Evolutionary conservation across 78 protist genomes (phyloP), one percentile per base, ranked within the genome.

Genomic region (Mantamonas sphyraenae): DNA sequence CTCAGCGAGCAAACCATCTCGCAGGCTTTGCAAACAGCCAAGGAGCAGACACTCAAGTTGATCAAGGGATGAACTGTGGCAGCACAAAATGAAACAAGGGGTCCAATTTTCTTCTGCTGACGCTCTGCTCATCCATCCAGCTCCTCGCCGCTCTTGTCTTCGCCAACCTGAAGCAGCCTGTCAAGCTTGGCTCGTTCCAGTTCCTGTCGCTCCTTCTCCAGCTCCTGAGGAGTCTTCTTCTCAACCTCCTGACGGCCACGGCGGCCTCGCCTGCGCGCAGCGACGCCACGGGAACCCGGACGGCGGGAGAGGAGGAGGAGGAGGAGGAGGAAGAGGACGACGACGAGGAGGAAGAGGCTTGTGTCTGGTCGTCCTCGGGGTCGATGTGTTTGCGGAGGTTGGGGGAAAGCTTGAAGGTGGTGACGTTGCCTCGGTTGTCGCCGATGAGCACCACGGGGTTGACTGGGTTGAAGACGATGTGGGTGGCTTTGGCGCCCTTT

Each of bases 361-460:
- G n/a, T n/a, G n/a, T n/a, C n/a, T n/a, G n/a, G n/a, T n/a, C n/a
- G n/a, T n/a, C n/a, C n/a, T n/a, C n/a, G n/a, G n/a, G n/a, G n/a
- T n/a, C n/a, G n/a, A n/a, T n/a, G n/a, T 47, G 53, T 47, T 47
- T 30, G 64, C 88, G 79, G 20, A 83, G 73, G 45, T 83, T 83
- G 16, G 88, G 88, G 2, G 80, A 73, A 22, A 85, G 80, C 63
- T 83, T 81, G 55, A 84, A 34, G 8, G 83, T 22, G 57, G 35
- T 0, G 22, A 84, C 86, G 28, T 30, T 51, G 40, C 92, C 92
- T n/a, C 76, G 70, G 61, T 85, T 90, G 61, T 91, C 96, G 60
- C 92, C 96, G 37, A 87, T 89, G 35, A 82, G 30, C 30, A 91
- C 0, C 55, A 84, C 56, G 26, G 88, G 88, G 22, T 47, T 16